Evolutionary conservation across 768 basidiomycete species (phyloP).

Genomic region (Tricholoma sp.): DNA sequence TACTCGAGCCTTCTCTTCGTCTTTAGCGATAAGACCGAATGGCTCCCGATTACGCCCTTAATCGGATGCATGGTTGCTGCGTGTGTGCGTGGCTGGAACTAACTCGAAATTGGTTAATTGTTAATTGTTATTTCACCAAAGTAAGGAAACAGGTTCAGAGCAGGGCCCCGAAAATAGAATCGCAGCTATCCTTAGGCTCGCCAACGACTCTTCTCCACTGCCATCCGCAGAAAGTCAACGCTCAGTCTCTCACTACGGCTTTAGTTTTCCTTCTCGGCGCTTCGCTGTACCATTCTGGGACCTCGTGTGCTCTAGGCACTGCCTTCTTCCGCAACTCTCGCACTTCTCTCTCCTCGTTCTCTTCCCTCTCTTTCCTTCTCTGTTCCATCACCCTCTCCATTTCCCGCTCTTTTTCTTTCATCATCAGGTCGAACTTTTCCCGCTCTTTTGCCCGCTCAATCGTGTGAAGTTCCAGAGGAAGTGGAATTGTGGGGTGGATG

Average conservation of each 20-base stretch:
- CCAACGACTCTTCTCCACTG: not conserved
- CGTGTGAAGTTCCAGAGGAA: constrained; percentile 45
- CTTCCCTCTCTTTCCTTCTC: constrained; percentile 39
- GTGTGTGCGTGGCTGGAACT: not conserved
- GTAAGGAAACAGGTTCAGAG: not conserved
- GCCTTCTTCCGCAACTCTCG: constrained; percentile 57
- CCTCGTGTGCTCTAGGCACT: constrained; percentile 62
- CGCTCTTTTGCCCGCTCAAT: constrained; percentile 56
- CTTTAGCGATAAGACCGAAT: not conserved
- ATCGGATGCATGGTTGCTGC: not conserved
- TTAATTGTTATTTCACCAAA: not conserved
- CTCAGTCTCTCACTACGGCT: not conserved
- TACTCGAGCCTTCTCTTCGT: not conserved
- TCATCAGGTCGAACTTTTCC: constrained; percentile 54
- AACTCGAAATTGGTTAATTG: not conserved
- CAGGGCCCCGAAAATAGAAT: not conserved
- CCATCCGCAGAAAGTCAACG: not conserved
- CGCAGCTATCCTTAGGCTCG: not conserved
- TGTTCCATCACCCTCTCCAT: constrained; percentile 43
- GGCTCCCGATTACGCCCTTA: not conserved
- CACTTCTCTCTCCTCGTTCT: constrained; percentile 57
- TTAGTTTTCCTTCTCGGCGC: constrained; percentile 50
- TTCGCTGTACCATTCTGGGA: constrained; percentile 75
- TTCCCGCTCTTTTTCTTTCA: constrained; percentile 54
- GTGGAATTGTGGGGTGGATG: constrained; percentile 42